A percentile compares a stretch with the other conserved stretches of the same genome.
phyloP scores from a whole-genome alignment of 2,329 filamentous ascomycete species.

The Sporothrix sp. region DNA sequence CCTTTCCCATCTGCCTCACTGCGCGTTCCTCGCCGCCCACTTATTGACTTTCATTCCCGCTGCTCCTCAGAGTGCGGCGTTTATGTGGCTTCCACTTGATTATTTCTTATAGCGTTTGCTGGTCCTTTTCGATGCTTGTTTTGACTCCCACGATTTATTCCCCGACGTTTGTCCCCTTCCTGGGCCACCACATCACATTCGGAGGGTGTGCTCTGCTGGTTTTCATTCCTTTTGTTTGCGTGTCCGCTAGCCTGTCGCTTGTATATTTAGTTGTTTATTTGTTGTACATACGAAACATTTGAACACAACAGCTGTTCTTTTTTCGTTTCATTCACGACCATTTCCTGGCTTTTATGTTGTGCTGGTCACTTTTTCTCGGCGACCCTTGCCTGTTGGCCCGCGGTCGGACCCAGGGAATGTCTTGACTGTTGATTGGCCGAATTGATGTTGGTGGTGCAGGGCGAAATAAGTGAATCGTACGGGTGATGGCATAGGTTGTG shows the following conservation, averaged over 20 bases:
- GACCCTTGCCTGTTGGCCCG: not conserved
- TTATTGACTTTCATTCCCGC: not conserved
- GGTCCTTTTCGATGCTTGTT: not conserved
- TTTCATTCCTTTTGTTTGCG: not conserved
- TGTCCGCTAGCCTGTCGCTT: too few relatives aligned
- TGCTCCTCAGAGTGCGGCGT: not conserved
- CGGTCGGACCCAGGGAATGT: conserved; percentile 15
- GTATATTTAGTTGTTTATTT: not conserved
- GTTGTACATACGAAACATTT: conserved; percentile 7
- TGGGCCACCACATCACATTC: not conserved
- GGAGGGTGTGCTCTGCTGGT: not conserved
- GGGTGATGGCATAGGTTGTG: conserved; percentile 19
- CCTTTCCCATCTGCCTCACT: not conserved
- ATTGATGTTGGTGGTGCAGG: conserved; percentile 18
- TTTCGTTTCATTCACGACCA: too few relatives aligned
- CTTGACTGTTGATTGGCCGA: conserved; percentile 18
- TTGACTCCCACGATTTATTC: not conserved
- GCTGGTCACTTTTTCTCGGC: not conserved
- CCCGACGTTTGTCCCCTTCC: not conserved
- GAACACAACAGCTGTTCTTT: not conserved
- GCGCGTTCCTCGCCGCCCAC: too few relatives aligned
- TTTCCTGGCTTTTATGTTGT: too few relatives aligned
- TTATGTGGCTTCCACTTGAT: too few relatives aligned
- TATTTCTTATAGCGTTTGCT: not conserved
- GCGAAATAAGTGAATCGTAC: conserved; percentile 19